phyloP scores from a whole-genome alignment of 169 alveolate genomes.

The Eimeria zaria region DNA sequence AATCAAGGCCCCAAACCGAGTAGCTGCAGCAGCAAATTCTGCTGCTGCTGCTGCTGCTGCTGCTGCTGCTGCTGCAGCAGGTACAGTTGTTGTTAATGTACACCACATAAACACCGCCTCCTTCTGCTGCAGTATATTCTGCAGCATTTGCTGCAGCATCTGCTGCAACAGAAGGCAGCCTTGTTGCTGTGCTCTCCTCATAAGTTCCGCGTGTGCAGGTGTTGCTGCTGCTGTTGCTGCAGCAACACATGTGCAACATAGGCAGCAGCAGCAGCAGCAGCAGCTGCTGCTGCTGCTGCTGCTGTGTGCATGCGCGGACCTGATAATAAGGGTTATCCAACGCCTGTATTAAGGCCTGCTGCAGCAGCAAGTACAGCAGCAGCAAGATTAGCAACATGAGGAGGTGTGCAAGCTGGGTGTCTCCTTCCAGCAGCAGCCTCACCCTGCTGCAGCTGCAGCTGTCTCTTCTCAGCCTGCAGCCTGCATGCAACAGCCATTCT shows the following conservation, averaged over 20 bases:
- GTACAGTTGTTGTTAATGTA: neutral
- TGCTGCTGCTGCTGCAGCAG: neutral
- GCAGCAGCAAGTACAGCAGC: slow-evolving; percentile 54
- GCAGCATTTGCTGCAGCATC: no score
- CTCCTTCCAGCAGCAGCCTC: slow-evolving; percentile 14
- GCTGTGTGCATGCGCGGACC: neutral
- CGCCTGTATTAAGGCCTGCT: slow-evolving; percentile 19
- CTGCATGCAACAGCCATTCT: slow-evolving; percentile 42
- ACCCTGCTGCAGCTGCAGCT: slow-evolving; percentile 46
- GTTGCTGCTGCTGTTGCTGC: no score
- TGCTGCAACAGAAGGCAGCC: no score
- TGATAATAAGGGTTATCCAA: neutral
- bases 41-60: no score
- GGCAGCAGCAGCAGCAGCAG: neutral
- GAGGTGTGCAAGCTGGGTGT: neutral
- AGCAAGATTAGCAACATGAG: slow-evolving; percentile 24
- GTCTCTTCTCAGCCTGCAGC: slow-evolving; percentile 20
- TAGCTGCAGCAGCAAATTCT: neutral
- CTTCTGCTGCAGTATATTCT: no score
- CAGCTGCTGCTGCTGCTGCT: slow-evolving; percentile 18
- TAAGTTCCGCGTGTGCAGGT: no score
- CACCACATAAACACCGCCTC: no score
- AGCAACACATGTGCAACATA: neutral
- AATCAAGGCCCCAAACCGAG: neutral
- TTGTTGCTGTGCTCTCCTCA: no score